Evolutionary conservation across 805 yeast genomes (phyloP).

Genomic region (Ogataea naganishii): DNA sequence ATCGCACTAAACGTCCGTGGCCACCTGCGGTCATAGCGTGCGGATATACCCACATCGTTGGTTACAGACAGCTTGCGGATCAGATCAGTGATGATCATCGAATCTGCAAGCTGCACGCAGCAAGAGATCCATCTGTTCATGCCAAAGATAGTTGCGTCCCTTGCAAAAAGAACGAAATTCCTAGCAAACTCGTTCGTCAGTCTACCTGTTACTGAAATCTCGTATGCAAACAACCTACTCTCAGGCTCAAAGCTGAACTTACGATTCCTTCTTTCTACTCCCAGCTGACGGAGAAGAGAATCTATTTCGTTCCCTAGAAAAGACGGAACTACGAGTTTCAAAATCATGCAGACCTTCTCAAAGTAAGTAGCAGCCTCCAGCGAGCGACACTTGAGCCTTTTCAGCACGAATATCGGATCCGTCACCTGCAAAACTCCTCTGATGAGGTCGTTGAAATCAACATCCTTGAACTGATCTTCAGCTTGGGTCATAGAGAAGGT

Average conservation of each 20-base stretch:
- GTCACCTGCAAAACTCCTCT: constrained; percentile 12
- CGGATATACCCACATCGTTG: constrained; percentile 7
- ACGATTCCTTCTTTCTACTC: constrained; percentile 8
- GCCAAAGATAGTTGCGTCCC: constrained; percentile 16
- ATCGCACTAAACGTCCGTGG: constrained; percentile 11
- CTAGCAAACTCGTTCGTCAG: constrained; percentile 11
- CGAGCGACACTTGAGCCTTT: constrained; percentile 6
- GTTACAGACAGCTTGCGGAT: constrained; percentile 14
- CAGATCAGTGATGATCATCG: constrained; percentile 11
- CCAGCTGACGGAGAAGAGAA: constrained; percentile 10
- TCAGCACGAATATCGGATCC: constrained; percentile 12
- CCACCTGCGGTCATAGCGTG: constrained; percentile 10
- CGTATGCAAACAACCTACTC: too few relatives aligned
- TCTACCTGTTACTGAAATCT: constrained; percentile 2
- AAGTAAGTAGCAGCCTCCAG: too few relatives aligned
- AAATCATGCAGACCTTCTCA: too few relatives aligned
- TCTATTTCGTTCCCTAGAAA: constrained; percentile 2
- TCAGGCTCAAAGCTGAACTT: too few relatives aligned
- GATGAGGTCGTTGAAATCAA: constrained; percentile 4
- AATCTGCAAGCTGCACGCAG: constrained; percentile 10
- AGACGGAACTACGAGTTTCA: not conserved
- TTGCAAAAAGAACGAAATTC: constrained; percentile 14
- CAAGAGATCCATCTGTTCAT: constrained; percentile 12
- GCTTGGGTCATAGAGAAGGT: constrained; percentile 6
- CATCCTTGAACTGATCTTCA: constrained; percentile 4